These are phyloP conservation scores for Schizosaccharomyces octosporus DNA, from an alignment of 805 yeast genomes.

Conservation along the genomic window DNA sequence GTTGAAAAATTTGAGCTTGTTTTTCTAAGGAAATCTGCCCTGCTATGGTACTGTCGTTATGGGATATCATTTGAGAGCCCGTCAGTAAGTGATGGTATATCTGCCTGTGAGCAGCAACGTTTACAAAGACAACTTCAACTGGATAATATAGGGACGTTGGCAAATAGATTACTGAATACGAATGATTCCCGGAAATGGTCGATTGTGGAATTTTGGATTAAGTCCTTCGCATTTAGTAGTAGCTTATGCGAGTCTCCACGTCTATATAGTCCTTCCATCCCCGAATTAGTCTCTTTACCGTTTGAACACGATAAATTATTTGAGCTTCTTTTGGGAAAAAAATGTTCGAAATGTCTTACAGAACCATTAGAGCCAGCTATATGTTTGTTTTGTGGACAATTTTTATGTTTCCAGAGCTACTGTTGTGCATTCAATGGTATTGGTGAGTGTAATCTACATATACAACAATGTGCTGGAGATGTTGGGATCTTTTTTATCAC, in stretches of 20 bases:
- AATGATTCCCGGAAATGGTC: background rate
- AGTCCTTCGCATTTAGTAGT: background rate
- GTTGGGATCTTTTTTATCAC: slow-evolving; percentile 55
- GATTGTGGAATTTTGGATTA: background rate
- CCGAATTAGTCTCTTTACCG: slow-evolving; percentile 43
- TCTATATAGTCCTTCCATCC: slow-evolving; percentile 31
- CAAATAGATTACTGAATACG: background rate
- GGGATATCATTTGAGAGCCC: background rate
- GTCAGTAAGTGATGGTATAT: background rate
- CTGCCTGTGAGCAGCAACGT: background rate
- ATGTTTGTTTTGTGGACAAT: slow-evolving; percentile 58
- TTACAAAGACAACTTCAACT: background rate
- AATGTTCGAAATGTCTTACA: slow-evolving; percentile 15
- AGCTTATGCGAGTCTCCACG: background rate
- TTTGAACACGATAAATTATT: slow-evolving; percentile 41
- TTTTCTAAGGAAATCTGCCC: slow-evolving; percentile 36
- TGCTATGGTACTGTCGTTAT: slow-evolving; percentile 24
- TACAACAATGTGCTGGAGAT: slow-evolving; percentile 25
- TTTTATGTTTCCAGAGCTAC: slow-evolving; percentile 40
- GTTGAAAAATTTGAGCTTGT: slow-evolving; percentile 27
- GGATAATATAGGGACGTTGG: background rate
- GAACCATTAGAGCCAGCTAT: slow-evolving; percentile 47
- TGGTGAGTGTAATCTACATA: slow-evolving; percentile 69
- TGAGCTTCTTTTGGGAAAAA: slow-evolving; percentile 19
- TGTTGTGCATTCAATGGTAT: slow-evolving; percentile 17